Conservation (phyloP, 2,329 filamentous ascomycete species). For the Botrytis squamosa region DNA sequence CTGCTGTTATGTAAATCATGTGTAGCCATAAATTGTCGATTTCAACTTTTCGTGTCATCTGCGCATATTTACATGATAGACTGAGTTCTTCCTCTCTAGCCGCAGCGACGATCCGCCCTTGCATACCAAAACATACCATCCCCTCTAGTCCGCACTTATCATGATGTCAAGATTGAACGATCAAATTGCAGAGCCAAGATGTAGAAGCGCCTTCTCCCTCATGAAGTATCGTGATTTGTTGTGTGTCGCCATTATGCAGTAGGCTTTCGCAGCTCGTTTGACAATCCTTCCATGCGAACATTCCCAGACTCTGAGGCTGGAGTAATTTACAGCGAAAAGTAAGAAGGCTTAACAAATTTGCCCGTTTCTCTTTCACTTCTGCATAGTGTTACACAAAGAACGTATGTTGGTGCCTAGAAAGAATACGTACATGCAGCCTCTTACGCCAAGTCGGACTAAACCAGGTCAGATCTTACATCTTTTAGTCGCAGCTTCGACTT, state of each 20-base stretch:
- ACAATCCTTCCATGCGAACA: neutral
- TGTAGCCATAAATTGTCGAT: neutral
- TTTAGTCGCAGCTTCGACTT: no score
- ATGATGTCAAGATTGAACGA: neutral
- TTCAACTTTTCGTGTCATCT: neutral
- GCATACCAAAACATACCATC: neutral
- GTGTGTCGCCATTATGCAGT: neutral
- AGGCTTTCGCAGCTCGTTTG: neutral
- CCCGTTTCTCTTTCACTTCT: neutral
- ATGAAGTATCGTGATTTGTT: neutral
- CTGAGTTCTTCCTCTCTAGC: neutral
- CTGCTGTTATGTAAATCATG: neutral
- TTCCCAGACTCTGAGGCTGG: neutral
- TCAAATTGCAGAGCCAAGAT: neutral
- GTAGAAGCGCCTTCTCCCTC: neutral
- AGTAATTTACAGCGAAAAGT: neutral
- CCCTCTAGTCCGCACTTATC: neutral
- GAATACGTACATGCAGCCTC: neutral
- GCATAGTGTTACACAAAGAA: neutral
- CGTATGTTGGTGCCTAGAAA: conserved; percentile 1
- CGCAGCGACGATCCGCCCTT: neutral
- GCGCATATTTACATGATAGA: no score
- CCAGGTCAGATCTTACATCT: conserved; percentile 1
- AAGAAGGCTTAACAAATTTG: neutral
- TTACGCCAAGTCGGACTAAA: neutral